These are phyloP conservation scores for Petunia secreta DNA, from an alignment of 257 asterid species.

Conservation along the genomic window DNA sequence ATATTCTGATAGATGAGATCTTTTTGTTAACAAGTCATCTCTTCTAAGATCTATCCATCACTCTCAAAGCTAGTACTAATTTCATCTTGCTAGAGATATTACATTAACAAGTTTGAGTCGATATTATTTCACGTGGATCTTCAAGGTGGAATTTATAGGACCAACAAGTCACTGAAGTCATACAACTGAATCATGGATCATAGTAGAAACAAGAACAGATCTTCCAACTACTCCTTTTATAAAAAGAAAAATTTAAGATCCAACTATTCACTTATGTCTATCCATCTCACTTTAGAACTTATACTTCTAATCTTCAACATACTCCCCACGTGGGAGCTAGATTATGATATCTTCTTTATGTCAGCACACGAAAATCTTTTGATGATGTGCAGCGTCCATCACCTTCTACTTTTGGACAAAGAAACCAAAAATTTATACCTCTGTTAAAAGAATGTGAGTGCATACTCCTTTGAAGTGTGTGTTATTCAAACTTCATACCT, in stretches of 20 bases:
- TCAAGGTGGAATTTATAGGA: not conserved
- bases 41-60: too few relatives aligned
- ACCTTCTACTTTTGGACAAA: not conserved
- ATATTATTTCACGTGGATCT: not conserved
- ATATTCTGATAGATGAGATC: too few relatives aligned
- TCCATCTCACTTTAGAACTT: not conserved
- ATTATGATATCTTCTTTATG: not conserved
- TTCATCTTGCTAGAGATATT: too few relatives aligned
- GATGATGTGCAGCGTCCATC: not conserved
- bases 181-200: not conserved
- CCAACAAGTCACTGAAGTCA: not conserved
- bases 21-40: too few relatives aligned
- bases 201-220: not conserved
- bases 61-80: too few relatives aligned
- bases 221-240: not conserved
- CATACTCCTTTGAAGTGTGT: not conserved
- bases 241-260: too few relatives aligned
- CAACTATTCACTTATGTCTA: too few relatives aligned
- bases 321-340: not conserved
- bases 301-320: not conserved
- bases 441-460: not conserved
- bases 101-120: not conserved
- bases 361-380: not conserved
- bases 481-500: not conserved
- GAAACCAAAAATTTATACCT: not conserved